Percentiles rank a stretch among this genome's conserved stretches.
Evolutionary conservation across 768 basidiomycete species (phyloP).

Genomic region (Gloeopeniophorella convolvens): DNA sequence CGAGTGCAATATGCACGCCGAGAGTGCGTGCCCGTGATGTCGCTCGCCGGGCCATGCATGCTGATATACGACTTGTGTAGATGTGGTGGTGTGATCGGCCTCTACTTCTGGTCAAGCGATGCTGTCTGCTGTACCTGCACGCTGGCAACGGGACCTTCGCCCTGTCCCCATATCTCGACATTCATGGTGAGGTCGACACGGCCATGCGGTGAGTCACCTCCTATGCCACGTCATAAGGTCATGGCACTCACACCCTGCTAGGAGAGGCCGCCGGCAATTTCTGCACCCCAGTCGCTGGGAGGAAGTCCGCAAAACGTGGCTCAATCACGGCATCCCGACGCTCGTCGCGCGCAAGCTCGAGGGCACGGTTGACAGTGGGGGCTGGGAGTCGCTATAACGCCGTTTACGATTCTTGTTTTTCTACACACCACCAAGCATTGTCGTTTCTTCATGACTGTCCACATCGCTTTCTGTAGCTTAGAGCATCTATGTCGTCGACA

Average conservation of each 20-base stretch:
- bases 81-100: constrained; percentile 82
- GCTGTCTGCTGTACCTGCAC: constrained; percentile 83
- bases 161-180: constrained; percentile 86
- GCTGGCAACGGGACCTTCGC: constrained; percentile 85
- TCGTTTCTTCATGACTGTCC: neutral
- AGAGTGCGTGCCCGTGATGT: constrained; percentile 38
- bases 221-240: neutral
- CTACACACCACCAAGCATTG: neutral
- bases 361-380: constrained; percentile 80
- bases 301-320: constrained; percentile 86
- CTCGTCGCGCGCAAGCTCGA: constrained; percentile 86
- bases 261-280: constrained; percentile 85
- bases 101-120: constrained; percentile 92
- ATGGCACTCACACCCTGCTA: constrained; percentile 26
- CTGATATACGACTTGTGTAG: constrained; percentile 34
- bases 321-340: constrained; percentile 85
- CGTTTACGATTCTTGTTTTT: neutral
- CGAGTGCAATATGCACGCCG: constrained; percentile 95
- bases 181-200: constrained; percentile 89
- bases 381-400: constrained; percentile 77
- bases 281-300: constrained; percentile 84
- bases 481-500: constrained; percentile 6
- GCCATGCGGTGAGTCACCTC: constrained; percentile 70
- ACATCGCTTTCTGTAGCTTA: constrained; percentile 5
- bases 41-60: constrained; percentile 2